Base-by-base conservation (phyloP, 306 rosid genomes). In the Senna tora region DNA sequence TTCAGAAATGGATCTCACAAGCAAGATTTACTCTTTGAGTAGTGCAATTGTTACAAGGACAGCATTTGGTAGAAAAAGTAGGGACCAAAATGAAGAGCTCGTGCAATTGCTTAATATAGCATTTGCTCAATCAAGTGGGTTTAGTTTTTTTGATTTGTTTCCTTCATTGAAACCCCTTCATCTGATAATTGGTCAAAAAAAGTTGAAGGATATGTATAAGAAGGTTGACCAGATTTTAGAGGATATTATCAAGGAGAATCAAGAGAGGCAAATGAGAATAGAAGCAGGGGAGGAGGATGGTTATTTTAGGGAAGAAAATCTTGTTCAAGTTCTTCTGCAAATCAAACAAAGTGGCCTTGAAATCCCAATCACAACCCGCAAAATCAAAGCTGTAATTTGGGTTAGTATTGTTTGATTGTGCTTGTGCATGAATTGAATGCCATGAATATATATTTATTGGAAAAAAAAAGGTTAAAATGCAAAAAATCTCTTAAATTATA, bases 31-130 rank as follows among this genome's bases (percentile, higher is more conserved):
- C 60, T 22, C 60, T 46, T 46, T 54, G 9, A 54, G 16, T 25
- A 54, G 60, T 54, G 32, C 60, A 0, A 11, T 60, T 3, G 12
- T 47, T 2, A 33, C 21, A 5, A 60, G 34, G 34, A 52, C 42
- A 7, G 60, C 61, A 16, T 68, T 69, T 62, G 73, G 76, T 0
- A 13, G 16, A 17, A 62, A 13, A 8, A 36, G 41, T 19, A 22
- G 21, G 14, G 68, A 79, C 11, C 45, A 20, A 14, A 57, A 1
- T 7, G 5, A 45, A 7, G 57, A 15, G 56, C 39, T 74, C 6
- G 12, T 21, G 10, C 10, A 30, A 0, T 4, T 12, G 50, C 0
- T 38, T 0, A 9, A n/a, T 1, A 0, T 0, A 52, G 60, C 8
- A 22, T 10, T 22, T 22, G 0, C 6, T 22, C 34, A 21, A 25